Conservation (phyloP, 2,329 filamentous ascomycete genomes). For the Epichloe hybrida region DNA sequence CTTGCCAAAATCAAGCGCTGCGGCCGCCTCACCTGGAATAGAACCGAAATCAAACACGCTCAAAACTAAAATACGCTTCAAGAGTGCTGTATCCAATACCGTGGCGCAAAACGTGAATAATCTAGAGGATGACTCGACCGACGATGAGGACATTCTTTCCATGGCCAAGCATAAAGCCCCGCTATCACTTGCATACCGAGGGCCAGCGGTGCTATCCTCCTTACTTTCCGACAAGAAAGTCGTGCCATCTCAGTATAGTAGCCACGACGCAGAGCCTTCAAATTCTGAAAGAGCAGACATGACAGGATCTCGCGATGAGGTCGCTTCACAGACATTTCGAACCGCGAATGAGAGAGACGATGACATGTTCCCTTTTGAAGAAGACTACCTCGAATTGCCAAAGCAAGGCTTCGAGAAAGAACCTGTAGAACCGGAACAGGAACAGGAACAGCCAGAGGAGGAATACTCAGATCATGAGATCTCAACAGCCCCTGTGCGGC, state of each 20-base stretch:
- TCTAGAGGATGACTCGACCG: conserved; percentile 22
- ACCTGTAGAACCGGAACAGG: neutral
- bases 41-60: neutral
- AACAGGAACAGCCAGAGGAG: conserved; percentile 14
- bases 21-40: neutral
- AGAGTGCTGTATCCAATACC: too few relatives aligned
- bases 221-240: conserved; percentile 14
- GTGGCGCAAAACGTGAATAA: neutral
- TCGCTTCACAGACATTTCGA: neutral
- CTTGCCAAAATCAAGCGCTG: neutral
- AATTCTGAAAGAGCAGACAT: neutral
- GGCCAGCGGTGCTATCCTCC: neutral
- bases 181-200: neutral
- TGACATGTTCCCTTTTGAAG: conserved; percentile 34
- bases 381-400: conserved; percentile 18
- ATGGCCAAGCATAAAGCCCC: conserved; percentile 18
- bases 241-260: conserved; percentile 1
- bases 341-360: conserved; percentile 17
- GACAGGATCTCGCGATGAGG: neutral
- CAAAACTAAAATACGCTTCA: neutral
- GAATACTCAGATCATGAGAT: conserved; percentile 9
- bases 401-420: neutral
- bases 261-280: neutral
- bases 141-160: conserved; percentile 28
- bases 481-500: neutral